These are phyloP conservation scores for Tuber borchii DNA, from an alignment of 495 filamentous ascomycete genomes.

Conservation along the genomic window DNA sequence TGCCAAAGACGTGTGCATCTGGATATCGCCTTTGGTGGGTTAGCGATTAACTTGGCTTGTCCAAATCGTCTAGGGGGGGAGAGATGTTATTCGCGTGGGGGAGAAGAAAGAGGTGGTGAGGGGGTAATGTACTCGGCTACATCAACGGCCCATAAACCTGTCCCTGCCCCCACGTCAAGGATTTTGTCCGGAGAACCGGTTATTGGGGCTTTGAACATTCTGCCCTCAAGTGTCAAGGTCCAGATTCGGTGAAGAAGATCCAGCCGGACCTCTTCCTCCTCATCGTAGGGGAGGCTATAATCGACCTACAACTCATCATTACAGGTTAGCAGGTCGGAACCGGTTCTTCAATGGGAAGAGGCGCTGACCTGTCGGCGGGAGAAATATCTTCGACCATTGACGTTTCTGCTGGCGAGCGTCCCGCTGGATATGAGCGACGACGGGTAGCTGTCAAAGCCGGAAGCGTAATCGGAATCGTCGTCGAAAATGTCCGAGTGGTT, in stretches of 20 bases:
- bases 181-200: slow-evolving; percentile 23
- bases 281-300: slow-evolving; percentile 26
- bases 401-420: slow-evolving; percentile 8
- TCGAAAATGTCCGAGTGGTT: slow-evolving; percentile 13
- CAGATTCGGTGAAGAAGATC: slow-evolving; percentile 22
- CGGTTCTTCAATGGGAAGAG: not conserved
- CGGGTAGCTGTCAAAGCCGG: slow-evolving; percentile 24
- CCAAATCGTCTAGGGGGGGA: not conserved
- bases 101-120: not conserved
- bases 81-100: too few relatives aligned
- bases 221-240: slow-evolving; percentile 42
- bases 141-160: slow-evolving; percentile 37
- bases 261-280: slow-evolving; percentile 21
- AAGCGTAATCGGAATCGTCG: slow-evolving; percentile 28
- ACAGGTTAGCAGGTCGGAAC: slow-evolving; percentile 5
- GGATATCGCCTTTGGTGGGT: slow-evolving; percentile 20
- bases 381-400: slow-evolving; percentile 26
- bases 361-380: slow-evolving; percentile 17
- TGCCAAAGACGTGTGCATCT: slow-evolving; percentile 29
- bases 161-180: slow-evolving; percentile 30
- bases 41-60: not conserved
- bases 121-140: slow-evolving; percentile 27
- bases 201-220: slow-evolving; percentile 46
- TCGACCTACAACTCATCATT: slow-evolving; percentile 11
- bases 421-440: slow-evolving; percentile 20